These are phyloP conservation scores for Russula griseocarnosa DNA, from an alignment of 768 basidiomycete genomes.

Conservation along the genomic window DNA sequence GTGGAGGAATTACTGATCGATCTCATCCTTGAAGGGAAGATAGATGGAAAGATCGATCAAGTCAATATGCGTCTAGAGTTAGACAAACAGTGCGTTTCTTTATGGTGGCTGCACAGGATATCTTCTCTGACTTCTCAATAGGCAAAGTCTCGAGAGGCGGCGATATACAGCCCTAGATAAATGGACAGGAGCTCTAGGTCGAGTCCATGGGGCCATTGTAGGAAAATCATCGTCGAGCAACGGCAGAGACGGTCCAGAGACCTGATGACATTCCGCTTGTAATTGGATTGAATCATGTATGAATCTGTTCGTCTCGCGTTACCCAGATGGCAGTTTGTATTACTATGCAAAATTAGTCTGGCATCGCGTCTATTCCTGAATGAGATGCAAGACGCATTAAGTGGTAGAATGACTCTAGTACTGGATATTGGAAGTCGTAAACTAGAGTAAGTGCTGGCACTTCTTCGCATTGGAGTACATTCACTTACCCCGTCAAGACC, in stretches of 20 bases:
- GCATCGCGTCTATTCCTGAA: background rate
- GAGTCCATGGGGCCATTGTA: constrained; percentile 71
- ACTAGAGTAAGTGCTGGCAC: background rate
- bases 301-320: constrained; percentile 9
- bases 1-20: constrained; percentile 93
- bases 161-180: constrained; percentile 75
- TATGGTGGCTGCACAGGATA: background rate
- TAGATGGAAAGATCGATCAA: constrained; percentile 96
- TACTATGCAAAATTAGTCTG: constrained; percentile 6
- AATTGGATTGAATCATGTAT: constrained; percentile 6
- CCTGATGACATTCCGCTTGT: constrained; percentile 3
- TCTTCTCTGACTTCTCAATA: constrained; percentile 34
- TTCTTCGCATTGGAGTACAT: background rate
- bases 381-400: background rate
- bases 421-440: background rate
- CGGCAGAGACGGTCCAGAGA: constrained; percentile 20
- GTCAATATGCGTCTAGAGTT: constrained; percentile 90
- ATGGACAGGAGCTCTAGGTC: constrained; percentile 79
- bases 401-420: background rate
- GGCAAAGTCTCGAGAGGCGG: constrained; percentile 83
- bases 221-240: constrained; percentile 52
- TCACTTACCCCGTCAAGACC: constrained; percentile 20
- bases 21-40: constrained; percentile 93
- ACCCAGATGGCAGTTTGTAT: constrained; percentile 18
- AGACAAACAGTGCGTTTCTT: constrained; percentile 65